phyloP scores from a whole-genome alignment of 257 asterid genomes.

The Marsdenia floribunda region DNA sequence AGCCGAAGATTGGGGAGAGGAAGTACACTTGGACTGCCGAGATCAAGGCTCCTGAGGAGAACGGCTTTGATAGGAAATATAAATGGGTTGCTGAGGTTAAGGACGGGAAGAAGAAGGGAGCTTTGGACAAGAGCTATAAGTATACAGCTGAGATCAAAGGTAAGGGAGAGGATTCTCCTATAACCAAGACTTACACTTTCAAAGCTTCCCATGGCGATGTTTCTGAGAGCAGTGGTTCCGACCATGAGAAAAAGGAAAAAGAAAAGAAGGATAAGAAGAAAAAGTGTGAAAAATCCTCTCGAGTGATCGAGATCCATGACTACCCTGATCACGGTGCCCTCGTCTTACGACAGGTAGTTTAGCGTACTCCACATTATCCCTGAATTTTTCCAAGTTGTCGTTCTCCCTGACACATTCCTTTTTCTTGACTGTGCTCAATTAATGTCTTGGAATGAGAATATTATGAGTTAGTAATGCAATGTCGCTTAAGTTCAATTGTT shows the following conservation, averaged over 20 bases:
- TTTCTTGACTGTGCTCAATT: not conserved
- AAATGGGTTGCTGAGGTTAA: conserved; percentile 68
- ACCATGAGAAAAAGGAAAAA: conserved; percentile 18
- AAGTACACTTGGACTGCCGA: conserved; percentile 89
- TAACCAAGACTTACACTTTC: conserved; percentile 53
- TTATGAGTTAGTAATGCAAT: not conserved
- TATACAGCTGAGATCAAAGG: conserved; percentile 76
- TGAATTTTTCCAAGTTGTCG: not conserved
- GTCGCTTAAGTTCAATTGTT: not conserved
- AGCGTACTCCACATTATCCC: not conserved
- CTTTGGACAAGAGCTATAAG: conserved; percentile 39
- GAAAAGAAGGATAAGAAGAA: conserved; percentile 31
- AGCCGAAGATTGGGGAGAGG: conserved; percentile 44
- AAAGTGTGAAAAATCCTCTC: conserved; percentile 33
- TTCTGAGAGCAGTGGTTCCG: conserved; percentile 15
- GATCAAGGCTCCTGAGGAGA: conserved; percentile 56
- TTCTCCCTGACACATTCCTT: not conserved
- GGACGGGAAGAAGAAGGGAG: conserved; percentile 53
- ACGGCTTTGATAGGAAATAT: conserved; percentile 54
- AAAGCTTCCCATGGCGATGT: conserved; percentile 38
- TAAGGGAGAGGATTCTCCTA: conserved; percentile 40
- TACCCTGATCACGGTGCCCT: conserved; percentile 55
- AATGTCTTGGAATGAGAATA: not conserved
- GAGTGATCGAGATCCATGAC: conserved; percentile 62
- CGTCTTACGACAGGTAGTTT: conserved; percentile 68